A percentile compares a stretch with the other conserved stretches of the same genome.
Conservation (phyloP, 1,139 yeast species). For the Sugiyamaella neomexicana region DNA sequence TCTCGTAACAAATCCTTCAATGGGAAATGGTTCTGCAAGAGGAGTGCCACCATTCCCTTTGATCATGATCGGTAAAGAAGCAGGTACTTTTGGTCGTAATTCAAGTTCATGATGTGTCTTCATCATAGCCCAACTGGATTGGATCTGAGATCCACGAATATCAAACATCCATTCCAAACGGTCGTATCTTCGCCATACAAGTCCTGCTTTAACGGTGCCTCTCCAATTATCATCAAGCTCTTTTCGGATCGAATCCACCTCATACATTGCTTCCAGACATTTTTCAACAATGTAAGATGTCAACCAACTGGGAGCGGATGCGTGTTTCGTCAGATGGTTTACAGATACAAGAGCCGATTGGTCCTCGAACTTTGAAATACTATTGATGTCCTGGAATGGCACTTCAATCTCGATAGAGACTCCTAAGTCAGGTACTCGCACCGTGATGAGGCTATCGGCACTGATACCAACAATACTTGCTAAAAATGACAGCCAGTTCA, state of each 20-base stretch:
- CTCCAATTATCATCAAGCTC: slow-evolving; percentile 32
- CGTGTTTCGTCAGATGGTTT: slow-evolving; percentile 17
- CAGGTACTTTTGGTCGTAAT: slow-evolving; percentile 53
- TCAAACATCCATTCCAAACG: slow-evolving; percentile 73
- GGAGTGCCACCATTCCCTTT: neutral
- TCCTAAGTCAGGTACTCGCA: slow-evolving; percentile 55
- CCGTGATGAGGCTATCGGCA: slow-evolving; percentile 36
- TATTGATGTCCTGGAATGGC: slow-evolving; percentile 34
- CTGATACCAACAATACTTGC: slow-evolving; percentile 44
- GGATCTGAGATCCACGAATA: slow-evolving; percentile 50
- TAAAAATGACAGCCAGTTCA: slow-evolving; percentile 66
- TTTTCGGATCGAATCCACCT: slow-evolving; percentile 28
- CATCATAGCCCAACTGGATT: slow-evolving; percentile 47
- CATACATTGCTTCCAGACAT: slow-evolving; percentile 35
- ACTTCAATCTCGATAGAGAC: slow-evolving; percentile 48
- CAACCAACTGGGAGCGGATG: slow-evolving; percentile 29
- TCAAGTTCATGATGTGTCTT: slow-evolving; percentile 56
- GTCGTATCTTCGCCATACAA: slow-evolving; percentile 68
- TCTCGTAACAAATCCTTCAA: slow-evolving; percentile 74
- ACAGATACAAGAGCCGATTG: slow-evolving; percentile 16
- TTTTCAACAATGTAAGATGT: slow-evolving; percentile 33
- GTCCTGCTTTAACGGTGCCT: slow-evolving; percentile 45
- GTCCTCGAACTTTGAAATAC: slow-evolving; percentile 5
- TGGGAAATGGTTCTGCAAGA: slow-evolving; percentile 57
- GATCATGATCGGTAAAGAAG: slow-evolving; percentile 41